Conservation (phyloP, 768 basidiomycete species). For the Suillus hirtellus region DNA sequence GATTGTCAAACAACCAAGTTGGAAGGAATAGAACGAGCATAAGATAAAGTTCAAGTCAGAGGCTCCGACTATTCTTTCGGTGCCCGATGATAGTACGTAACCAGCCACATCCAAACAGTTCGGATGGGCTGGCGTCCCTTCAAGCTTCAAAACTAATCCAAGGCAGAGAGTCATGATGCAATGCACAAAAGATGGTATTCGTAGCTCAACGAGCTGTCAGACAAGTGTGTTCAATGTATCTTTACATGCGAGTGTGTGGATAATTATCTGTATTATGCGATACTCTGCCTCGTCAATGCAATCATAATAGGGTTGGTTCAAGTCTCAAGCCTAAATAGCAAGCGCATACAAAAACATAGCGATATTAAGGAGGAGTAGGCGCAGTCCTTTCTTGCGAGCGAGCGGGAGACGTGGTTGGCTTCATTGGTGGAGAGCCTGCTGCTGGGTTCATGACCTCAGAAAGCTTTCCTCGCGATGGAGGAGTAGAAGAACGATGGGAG, state of each 20-base stretch:
- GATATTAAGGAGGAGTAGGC: slow-evolving; percentile 24
- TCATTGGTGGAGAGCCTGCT: slow-evolving; percentile 52
- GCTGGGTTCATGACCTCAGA: slow-evolving; percentile 50
- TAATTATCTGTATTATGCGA: slow-evolving; percentile 22
- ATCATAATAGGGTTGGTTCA: neutral
- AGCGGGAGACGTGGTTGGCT: slow-evolving; percentile 57
- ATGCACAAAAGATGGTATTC: slow-evolving; percentile 6
- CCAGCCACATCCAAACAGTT: neutral
- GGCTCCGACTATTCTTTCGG: neutral
- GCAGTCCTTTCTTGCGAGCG: slow-evolving; percentile 38
- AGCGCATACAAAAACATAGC: slow-evolving; percentile 13
- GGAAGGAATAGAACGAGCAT: neutral
- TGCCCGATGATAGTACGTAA: neutral
- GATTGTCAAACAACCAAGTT: neutral
- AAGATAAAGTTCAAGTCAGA: neutral
- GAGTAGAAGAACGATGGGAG: slow-evolving; percentile 46
- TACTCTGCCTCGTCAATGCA: slow-evolving; percentile 26
- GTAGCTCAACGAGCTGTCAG: slow-evolving; percentile 16
- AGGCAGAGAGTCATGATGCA: neutral
- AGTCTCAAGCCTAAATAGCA: slow-evolving; percentile 10
- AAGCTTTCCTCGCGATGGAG: slow-evolving; percentile 54
- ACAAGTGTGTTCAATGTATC: slow-evolving; percentile 21
- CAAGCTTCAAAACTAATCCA: no score
- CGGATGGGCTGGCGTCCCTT: neutral
- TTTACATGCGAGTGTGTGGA: slow-evolving; percentile 33